Evolutionary conservation across 1,139 yeast genomes (phyloP).

Genomic region (Meyerozyma guilliermondii): DNA sequence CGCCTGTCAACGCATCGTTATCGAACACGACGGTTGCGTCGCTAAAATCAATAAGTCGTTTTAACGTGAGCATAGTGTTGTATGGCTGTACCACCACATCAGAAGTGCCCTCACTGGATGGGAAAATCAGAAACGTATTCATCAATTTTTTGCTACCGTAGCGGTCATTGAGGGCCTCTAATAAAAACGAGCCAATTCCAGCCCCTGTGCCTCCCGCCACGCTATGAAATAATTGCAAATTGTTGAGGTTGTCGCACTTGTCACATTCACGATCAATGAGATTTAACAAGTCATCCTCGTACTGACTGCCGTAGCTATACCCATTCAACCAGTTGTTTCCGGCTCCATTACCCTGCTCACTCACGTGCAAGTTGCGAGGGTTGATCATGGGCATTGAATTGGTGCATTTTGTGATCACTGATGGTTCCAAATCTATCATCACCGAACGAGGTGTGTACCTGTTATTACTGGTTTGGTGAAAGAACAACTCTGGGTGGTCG

Average conservation of each 20-base stretch:
- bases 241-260: conserved; percentile 83
- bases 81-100: conserved; percentile 98
- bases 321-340: conserved; percentile 97
- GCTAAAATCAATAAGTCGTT: conserved; percentile 75
- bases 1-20: conserved; percentile 73
- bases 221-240: conserved; percentile 86
- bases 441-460: conserved; percentile 85
- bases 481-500: conserved; percentile 81
- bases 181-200: conserved; percentile 80
- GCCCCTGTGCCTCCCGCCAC: conserved; percentile 99
- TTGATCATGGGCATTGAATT: conserved; percentile 67
- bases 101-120: conserved; percentile 67
- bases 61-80: conserved; percentile 77
- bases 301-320: conserved; percentile 65
- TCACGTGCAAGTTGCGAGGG: conserved; percentile 75
- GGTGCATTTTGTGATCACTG: conserved; percentile 68
- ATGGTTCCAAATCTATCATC: conserved; percentile 83
- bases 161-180: conserved; percentile 76
- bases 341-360: conserved; percentile 83
- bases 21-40: conserved; percentile 88
- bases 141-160: conserved; percentile 74
- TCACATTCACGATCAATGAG: conserved; percentile 89
- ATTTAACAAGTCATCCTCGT: conserved; percentile 69
- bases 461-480: conserved; percentile 70
- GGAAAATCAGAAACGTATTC: conserved; percentile 85